Conservation (phyloP, 352 stramenopile genomes). For the Pythium aristosporum region DNA sequence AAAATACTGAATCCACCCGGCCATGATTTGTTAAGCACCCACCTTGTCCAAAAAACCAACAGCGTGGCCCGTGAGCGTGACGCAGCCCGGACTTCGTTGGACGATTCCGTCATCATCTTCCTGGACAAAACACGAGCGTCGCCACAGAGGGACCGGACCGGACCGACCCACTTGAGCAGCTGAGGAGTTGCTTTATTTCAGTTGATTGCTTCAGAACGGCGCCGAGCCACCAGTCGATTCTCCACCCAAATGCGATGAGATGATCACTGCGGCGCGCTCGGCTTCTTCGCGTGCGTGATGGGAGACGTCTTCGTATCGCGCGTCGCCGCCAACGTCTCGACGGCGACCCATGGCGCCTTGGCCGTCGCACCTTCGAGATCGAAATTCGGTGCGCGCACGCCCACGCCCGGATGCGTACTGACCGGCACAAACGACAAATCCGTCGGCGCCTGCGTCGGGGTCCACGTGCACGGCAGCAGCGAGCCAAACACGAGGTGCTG, state of each 20-base stretch:
- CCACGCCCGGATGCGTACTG: slow-evolving; percentile 55
- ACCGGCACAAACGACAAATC: slow-evolving; percentile 54
- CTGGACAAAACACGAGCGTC: slow-evolving; percentile 16
- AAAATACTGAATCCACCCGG: slow-evolving; percentile 24
- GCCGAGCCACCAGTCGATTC: background rate
- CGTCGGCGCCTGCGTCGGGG: slow-evolving; percentile 52
- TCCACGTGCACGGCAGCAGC: slow-evolving; percentile 88
- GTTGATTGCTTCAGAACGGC: slow-evolving; percentile 14
- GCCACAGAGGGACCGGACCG: slow-evolving; percentile 2
- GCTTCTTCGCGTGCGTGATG: slow-evolving; percentile 17
- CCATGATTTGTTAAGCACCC: slow-evolving; percentile 14
- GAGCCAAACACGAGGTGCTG: slow-evolving; percentile 98
- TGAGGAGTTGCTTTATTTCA: slow-evolving; percentile 27
- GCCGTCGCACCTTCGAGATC: slow-evolving; percentile 55
- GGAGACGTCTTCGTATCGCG: slow-evolving; percentile 58
- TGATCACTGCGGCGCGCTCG: slow-evolving; percentile 3
- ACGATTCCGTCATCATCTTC: slow-evolving; percentile 18
- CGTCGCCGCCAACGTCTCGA: slow-evolving; percentile 46
- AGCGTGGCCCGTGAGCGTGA: slow-evolving; percentile 5
- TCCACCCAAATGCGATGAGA: slow-evolving; percentile 6
- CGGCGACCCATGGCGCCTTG: slow-evolving; percentile 67
- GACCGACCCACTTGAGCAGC: slow-evolving; percentile 3
- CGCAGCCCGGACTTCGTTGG: slow-evolving; percentile 4
- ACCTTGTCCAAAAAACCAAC: slow-evolving; percentile 19
- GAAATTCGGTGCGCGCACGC: slow-evolving; percentile 68